Base-by-base conservation (phyloP, 352 stramenopile genomes). In the Phytopythium montanum region DNA sequence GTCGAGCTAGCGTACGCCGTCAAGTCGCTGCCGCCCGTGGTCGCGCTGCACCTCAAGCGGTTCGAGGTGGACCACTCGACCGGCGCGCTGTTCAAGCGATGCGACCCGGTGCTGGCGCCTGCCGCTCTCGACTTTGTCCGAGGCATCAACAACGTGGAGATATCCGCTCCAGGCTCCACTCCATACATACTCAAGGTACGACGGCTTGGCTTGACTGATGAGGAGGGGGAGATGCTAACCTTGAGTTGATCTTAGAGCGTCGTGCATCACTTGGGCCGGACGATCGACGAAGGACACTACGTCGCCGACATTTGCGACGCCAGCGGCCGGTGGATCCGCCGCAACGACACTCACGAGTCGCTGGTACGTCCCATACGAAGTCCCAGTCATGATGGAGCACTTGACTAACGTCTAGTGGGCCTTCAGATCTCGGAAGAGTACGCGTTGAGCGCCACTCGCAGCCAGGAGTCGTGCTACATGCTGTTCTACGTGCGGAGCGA, bases 391-490 rank as follows among this genome's bases (percentile, higher is more conserved):
- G 50, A 45, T 52, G 28, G 62, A 21, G 14, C 39, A 18, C 34
- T 44, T 46, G 5, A 18, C 34, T 49, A 5, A 29, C 25, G 36
- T 26, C 19, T 66, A 16, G 10, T 51, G 4, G 2, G 5, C 61
- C 38, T 16, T 45, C 45, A 93, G 83, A 90, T 94, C 48, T 81
- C 74, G 12, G 77, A 92, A 73, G 82, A 92, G 18, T 92, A 87
- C 56, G 85, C 81, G 9, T 56, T 92, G 29, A 70, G 80, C 46
- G 77, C 85, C 46, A 91, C 75, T 16, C 79, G 82, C 31, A 91
- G 82, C 31, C 85, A 92, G 41, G 82, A 94, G 57, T 94, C 85
- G 18, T 94, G 85, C 59, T 96, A 96, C 59, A 90, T 96, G 81
- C 75, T 94, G 31, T 94, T 96, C 57, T 96, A 94, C 57, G 80